Evolutionary conservation across 2,329 filamentous ascomycete genomes (phyloP), one percentile per base, ranked within the genome.

Genomic region (Cercospora janseana): DNA sequence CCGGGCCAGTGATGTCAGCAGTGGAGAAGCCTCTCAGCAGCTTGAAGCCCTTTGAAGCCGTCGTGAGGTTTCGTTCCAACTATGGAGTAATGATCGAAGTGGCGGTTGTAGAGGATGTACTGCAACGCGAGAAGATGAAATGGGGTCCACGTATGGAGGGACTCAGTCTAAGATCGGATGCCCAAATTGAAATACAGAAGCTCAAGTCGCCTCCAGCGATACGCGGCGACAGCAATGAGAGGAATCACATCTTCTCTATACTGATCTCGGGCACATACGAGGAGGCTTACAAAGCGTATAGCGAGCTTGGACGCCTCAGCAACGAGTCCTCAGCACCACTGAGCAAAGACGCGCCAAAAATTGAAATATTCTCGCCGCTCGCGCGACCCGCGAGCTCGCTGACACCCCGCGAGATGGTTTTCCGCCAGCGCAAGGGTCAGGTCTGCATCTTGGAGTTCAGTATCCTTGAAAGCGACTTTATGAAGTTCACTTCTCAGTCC

Each of bases 31-130:
- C 61, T 4, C 61, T 57, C 47, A 24, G 32, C 8, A 47, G 41
- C 6, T 26, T 63, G 16, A 8, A 47, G 24, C 42, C 52, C 5
- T 52, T 52, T 32, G 47, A 60, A 10, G 32, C 46, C n/a, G 51
- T 53, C n/a, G 46, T 63, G 7, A 55, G 61, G 10, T 52, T 54
- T 27, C 49, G 53, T 6, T 54, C 58, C 6, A 29, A 44, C 12
- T 27, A 23, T 4, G 52, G 54, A 10, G n/a, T 61, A 7, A 55
- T 61, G 50, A 15, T 60, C 2, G 57, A 60, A 40, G 21, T 51
- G 10, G 57, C 57, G 10, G n/a, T 60, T 9, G 24, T 43, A 4
- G 21, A 27, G 16, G 37, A 37, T 10, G 29, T 31, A 10, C 29
- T 58, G 20, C 15, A 32, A 28, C n/a, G 6, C 2, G 18, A 45